These are phyloP conservation scores for Cotoneaster glaucophyllus DNA, from an alignment of 306 rosid species.

Conservation along the genomic window DNA sequence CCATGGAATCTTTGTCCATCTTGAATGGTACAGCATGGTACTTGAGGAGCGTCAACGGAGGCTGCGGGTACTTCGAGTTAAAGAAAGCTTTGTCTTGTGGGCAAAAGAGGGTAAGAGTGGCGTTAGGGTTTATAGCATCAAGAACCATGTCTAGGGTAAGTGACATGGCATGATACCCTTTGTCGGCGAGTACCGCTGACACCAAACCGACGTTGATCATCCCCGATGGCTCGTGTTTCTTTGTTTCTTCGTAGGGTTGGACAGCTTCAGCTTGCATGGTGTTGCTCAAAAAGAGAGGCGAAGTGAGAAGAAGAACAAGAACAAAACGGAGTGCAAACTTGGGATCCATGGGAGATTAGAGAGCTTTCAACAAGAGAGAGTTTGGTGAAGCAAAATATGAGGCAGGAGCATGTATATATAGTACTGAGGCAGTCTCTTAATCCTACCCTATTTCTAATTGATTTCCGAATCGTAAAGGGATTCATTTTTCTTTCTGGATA, in stretches of 20 bases:
- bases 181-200: not conserved
- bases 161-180: conserved; percentile 1
- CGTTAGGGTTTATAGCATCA: not conserved
- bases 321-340: not conserved
- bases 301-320: not conserved
- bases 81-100: not conserved
- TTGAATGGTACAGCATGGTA: not conserved
- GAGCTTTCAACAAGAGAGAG: not conserved
- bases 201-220: not conserved
- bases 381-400: not conserved
- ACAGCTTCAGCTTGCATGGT: not conserved
- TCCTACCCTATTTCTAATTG: not conserved
- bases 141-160: not conserved
- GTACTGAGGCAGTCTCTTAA: not conserved
- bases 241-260: not conserved
- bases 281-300: not conserved
- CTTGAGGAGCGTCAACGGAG: conserved; percentile 1
- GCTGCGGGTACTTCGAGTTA: not conserved
- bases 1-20: not conserved
- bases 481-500: not conserved
- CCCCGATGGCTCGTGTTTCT: not conserved
- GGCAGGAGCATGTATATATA: not conserved
- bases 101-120: conserved; percentile 1
- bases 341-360: not conserved
- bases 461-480: not conserved